Evolutionary conservation across 1,284 basidiomycete genomes (phyloP).

Genomic region (Rhodotorula sp.): DNA sequence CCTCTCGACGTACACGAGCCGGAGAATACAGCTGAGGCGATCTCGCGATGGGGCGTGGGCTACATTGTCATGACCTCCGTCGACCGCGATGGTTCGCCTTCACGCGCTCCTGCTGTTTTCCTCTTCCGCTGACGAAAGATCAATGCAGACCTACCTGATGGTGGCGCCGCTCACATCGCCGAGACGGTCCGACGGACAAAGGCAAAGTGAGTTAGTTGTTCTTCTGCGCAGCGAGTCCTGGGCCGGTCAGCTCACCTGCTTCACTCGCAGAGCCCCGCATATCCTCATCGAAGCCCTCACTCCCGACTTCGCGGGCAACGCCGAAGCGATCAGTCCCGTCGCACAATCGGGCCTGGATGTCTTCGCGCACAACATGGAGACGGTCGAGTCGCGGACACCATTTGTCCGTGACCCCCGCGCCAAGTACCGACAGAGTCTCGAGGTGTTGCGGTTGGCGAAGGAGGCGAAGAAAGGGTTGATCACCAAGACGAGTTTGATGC

Average conservation of each 20-base stretch:
- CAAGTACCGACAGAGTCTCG: conserved; percentile 83
- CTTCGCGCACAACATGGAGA: conserved; percentile 98
- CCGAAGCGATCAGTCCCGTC: conserved; percentile 73
- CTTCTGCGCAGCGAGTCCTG: neutral
- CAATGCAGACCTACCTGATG: conserved; percentile 78
- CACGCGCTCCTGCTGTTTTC: neutral
- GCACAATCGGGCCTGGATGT: conserved; percentile 93
- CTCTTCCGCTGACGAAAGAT: neutral
- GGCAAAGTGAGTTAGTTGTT: conserved; percentile 65
- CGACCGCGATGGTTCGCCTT: conserved; percentile 79
- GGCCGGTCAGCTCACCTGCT: neutral
- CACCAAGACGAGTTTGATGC: conserved; percentile 99
- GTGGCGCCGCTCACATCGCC: conserved; percentile 90
- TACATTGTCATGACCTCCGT: conserved; percentile 98
- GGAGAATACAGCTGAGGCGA: conserved; percentile 97
- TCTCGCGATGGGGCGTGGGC: conserved; percentile 95
- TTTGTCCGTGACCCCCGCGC: conserved; percentile 93
- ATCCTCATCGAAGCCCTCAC: conserved; percentile 97
- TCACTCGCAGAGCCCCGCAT: conserved; percentile 68
- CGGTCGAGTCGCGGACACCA: conserved; percentile 87
- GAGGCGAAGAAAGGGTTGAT: conserved; percentile 74
- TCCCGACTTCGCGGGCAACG: conserved; percentile 83
- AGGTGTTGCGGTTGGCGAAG: conserved; percentile 68
- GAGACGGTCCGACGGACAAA: conserved; percentile 94
- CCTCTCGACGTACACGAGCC: conserved; percentile 96